A percentile compares a stretch with the other conserved stretches of the same genome.
Evolutionary conservation across 352 stramenopile genomes (phyloP).

Genomic region (Phytophthora agathidicida): DNA sequence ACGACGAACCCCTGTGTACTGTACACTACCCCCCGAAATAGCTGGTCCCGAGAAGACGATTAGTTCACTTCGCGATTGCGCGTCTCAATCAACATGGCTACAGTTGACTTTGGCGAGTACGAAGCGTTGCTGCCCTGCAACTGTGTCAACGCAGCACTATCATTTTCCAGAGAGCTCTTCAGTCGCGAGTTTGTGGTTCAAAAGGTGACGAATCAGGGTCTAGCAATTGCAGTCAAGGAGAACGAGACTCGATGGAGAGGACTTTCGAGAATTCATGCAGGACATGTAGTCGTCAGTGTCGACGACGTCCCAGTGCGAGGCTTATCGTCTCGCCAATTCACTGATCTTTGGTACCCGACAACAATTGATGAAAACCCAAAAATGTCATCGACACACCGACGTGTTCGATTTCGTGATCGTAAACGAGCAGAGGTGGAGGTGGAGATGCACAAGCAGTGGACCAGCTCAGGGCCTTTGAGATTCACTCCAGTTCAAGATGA

Average conservation of each 20-base stretch:
- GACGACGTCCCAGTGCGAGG: conserved; percentile 25
- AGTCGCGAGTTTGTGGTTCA: conserved; percentile 49
- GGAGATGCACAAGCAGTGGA: conserved; percentile 36
- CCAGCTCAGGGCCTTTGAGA: background rate
- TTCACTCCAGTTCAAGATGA: conserved; percentile 14
- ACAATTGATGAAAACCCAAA: background rate
- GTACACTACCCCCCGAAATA: conserved; percentile 3
- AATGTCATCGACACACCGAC: background rate
- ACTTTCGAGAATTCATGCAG: conserved; percentile 29
- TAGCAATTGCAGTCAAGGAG: conserved; percentile 13
- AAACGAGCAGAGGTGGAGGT: conserved; percentile 42
- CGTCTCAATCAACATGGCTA: conserved; percentile 1
- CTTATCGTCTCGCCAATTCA: conserved; percentile 38
- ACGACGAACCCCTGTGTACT: conserved; percentile 6
- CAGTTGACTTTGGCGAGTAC: conserved; percentile 42
- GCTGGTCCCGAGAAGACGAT: background rate
- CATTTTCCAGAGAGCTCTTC: conserved; percentile 48
- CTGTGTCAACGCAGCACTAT: conserved; percentile 19
- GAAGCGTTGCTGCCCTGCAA: conserved; percentile 25
- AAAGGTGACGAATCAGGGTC: conserved; percentile 18
- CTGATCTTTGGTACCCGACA: conserved; percentile 31
- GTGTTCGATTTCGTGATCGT: conserved; percentile 38
- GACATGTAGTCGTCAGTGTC: conserved; percentile 43
- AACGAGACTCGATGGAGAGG: conserved; percentile 17
- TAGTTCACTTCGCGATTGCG: conserved; percentile 12